Evolutionary conservation across 1,139 yeast genomes (phyloP), one percentile per base, ranked within the genome.

Genomic region (Geotrichum histeridarum): DNA sequence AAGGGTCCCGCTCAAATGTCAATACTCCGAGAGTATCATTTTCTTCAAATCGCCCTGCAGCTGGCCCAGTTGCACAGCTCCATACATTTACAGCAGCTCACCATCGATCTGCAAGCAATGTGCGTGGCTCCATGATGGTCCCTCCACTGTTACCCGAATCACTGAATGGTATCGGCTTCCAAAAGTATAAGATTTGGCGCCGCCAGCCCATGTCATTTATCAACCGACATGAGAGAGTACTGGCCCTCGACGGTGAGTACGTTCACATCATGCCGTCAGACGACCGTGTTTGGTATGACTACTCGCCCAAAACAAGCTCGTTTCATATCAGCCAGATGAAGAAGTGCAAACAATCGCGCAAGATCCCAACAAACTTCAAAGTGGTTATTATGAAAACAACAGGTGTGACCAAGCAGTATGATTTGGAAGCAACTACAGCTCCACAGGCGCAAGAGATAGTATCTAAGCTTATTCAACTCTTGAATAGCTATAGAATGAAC

Each of bases 191-290:
- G 42, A 95, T 93, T 0, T 88, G 90, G 87, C 78, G 98, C 62
- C 81, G 94, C 57, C 93, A 90, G 65, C 89, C 84, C 50, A 82
- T 91, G 75, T 84, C 95, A 0, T 84, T 93, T 63, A 81, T 86
- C 59, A 82, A 83, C 55, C 79, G 90, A 53, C 88, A 89, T 58
- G 96, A 91, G 61, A 81, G 94, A 61, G 81, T 90, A 1, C 73
- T 93, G 49, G 91, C 95, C 1, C 80, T 93, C 44, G 98, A 93
- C 69, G 98, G 98, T 17, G 96, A 90, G 64, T 91, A 90, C 65
- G 82, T 93, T 14, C 94, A 91, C 66, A 79, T 93, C 53, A 82
- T 91, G 63, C 97, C 98, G 1, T 82, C 91, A 1, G 87, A 84
- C 57, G 82, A 83, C 54, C 80, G 81, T 62, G 78, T 77, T 47